Conservation (phyloP, 2,329 filamentous ascomycete genomes). For the Xenoacremonium recifei region DNA sequence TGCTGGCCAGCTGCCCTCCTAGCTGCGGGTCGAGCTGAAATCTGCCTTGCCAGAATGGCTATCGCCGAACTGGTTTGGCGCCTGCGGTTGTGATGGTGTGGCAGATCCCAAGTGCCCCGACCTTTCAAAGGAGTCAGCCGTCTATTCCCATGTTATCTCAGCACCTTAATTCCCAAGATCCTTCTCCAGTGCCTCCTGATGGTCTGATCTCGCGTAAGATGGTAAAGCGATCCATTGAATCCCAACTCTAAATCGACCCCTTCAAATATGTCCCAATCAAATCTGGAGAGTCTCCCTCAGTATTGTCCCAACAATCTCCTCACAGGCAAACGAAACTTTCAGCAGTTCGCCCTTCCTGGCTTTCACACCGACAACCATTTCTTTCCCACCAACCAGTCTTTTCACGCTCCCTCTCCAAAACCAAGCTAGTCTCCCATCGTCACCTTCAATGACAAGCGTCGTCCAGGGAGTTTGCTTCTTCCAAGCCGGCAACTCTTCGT, state of each 20-base stretch:
- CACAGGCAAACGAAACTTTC: slow-evolving; percentile 75
- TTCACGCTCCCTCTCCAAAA: slow-evolving; percentile 64
- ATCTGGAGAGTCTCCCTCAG: slow-evolving; percentile 28
- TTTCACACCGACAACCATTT: slow-evolving; percentile 53
- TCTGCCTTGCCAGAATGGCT: slow-evolving; percentile 8
- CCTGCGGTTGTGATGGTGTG: background rate
- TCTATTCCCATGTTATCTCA: no score
- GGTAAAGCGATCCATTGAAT: no score
- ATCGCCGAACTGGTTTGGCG: background rate
- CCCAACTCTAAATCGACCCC: background rate
- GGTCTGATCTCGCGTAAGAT: no score
- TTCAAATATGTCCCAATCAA: background rate
- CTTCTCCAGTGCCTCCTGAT: no score
- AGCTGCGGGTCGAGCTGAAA: no score
- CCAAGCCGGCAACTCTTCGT: slow-evolving; percentile 62
- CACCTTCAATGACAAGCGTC: slow-evolving; percentile 70
- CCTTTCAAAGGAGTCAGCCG: no score
- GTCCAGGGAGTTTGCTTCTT: slow-evolving; percentile 63
- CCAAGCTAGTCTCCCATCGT: slow-evolving; percentile 54
- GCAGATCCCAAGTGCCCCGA: no score
- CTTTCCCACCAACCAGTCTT: slow-evolving; percentile 60
- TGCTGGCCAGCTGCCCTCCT: no score
- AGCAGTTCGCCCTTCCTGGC: slow-evolving; percentile 53
- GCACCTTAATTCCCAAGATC: no score
- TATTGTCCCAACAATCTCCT: slow-evolving; percentile 71